Evolutionary conservation across 164 flowering plant species (phyloP), one percentile per base, ranked within the genome.

Genomic region (Vitis amurensis): DNA sequence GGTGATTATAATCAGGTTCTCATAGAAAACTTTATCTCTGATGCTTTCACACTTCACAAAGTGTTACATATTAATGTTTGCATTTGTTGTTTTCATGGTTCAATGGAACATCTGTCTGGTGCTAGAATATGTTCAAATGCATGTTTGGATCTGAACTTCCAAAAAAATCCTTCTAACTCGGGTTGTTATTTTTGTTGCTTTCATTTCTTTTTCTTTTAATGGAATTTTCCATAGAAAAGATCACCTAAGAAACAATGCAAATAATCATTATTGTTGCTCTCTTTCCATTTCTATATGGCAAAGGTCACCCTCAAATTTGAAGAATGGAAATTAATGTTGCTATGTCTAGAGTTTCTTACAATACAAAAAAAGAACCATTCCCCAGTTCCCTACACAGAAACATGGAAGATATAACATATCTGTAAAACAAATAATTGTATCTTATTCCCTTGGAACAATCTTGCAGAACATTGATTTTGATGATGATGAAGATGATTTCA

Each of bases 401-500:
- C 1, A 37, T 37, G 44, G 44, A 23, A 23, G 44, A 6, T 37
- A 23, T 37, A 3, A 37, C 2, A 14, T 47, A 12, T 29, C 14
- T 64, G 16, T 13, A 60, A 51, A 29, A 27, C 7, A 11, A 29
- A 27, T 50, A 13, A 8, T 50, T 49, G 37, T 23, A 61, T 63
- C 30, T 59, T 14, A 66, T 52, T 7, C 19, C 44, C 44, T 13
- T 47, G 44, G 66, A 11, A 12, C 50, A 14, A 10, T 68, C 23
- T 68, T 76, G 76, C 83, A 86, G 89, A 77, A 79, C 64, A 37
- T 74, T 50, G 85, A 83, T 69, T 82, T 82, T 58, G 89, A 83
- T 66, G 89, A 86, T 44, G 87, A 86, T 65, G 89, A 86, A 17
- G 89, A 82, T 50, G 87, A 86, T 77, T 79, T 63, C 63, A 86